phyloP scores from a whole-genome alignment of 768 basidiomycete species.

The Cystofilobasidium ferigula region DNA sequence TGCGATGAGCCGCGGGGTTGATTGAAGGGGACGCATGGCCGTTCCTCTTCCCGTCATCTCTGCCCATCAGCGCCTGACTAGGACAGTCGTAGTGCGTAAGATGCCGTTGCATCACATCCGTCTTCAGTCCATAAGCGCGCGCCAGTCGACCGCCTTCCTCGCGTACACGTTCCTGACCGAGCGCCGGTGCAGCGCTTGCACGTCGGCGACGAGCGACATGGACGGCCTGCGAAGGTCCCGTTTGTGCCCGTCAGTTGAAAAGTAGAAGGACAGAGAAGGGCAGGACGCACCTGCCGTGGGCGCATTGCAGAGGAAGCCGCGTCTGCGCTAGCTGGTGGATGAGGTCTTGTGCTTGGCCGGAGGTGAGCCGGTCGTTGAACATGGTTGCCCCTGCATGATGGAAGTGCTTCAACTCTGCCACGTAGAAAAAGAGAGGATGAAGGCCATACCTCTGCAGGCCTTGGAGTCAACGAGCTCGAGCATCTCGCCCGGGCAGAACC shows the following conservation, averaged over 20 bases:
- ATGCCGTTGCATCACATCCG: too few relatives aligned
- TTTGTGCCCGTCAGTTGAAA: neutral
- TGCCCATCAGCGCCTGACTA: too few relatives aligned
- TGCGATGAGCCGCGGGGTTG: too few relatives aligned
- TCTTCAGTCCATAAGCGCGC: too few relatives aligned
- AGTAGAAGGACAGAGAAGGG: neutral
- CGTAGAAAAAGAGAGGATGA: too few relatives aligned
- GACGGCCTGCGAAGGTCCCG: neutral
- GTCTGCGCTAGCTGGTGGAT: conserved; percentile 59
- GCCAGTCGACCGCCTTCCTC: neutral
- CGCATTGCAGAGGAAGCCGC: conserved; percentile 84
- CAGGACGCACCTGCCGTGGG: conserved; percentile 54
- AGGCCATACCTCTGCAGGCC: conserved; percentile 89
- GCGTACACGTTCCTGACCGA: neutral
- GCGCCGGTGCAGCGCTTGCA: neutral
- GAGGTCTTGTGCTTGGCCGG: conserved; percentile 58
- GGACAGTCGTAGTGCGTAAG: too few relatives aligned
- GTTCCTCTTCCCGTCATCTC: too few relatives aligned
- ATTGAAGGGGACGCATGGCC: too few relatives aligned
- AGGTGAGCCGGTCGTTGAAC: conserved; percentile 74
- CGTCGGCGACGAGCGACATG: neutral
- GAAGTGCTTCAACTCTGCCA: too few relatives aligned
- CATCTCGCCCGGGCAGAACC: conserved; percentile 71
- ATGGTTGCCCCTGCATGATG: conserved; percentile 95
- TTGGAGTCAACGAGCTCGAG: conserved; percentile 83